Evolutionary conservation across 176 grass and related monocot genomes (phyloP).

Genomic region (Carex kokanica): DNA sequence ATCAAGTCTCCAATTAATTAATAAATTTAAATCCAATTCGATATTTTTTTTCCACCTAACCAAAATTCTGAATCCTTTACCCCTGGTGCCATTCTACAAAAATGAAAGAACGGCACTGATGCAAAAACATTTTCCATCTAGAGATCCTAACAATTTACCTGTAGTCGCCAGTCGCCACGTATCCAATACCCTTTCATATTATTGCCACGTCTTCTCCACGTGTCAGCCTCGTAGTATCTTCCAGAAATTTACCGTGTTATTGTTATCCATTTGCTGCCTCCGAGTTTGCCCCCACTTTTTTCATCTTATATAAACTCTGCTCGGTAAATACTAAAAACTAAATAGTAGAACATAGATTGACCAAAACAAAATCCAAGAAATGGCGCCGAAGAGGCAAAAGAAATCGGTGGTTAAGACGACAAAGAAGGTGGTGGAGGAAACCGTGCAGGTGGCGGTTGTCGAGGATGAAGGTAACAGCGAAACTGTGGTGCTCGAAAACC

Average conservation of each 20-base stretch:
- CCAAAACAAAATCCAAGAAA: not conserved
- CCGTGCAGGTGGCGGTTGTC: conserved; percentile 36
- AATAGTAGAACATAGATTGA: not conserved
- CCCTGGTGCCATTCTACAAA: too few species aligned
- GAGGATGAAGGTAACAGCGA: not conserved
- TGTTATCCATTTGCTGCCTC: not conserved
- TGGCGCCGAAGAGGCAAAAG: conserved; percentile 44
- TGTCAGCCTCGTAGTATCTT: not conserved
- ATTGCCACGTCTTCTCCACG: not conserved
- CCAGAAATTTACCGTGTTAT: conserved; percentile 4
- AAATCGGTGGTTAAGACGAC: conserved; percentile 40
- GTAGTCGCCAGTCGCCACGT: not conserved
- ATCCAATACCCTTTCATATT: not conserved
- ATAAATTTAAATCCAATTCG: too few species aligned
- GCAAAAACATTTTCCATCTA: not conserved
- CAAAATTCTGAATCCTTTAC: too few species aligned
- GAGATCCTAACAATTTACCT: not conserved
- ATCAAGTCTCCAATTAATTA: too few species aligned
- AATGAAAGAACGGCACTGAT: too few species aligned
- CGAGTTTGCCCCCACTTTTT: not conserved
- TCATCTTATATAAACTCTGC: not conserved
- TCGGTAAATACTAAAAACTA: not conserved
- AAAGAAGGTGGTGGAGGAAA: conserved; percentile 45
- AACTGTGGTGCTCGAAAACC: not conserved
- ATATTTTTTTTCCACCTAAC: too few species aligned